Conservation (phyloP, 257 asterid species). For the Nicotiana tomentosiformis region DNA sequence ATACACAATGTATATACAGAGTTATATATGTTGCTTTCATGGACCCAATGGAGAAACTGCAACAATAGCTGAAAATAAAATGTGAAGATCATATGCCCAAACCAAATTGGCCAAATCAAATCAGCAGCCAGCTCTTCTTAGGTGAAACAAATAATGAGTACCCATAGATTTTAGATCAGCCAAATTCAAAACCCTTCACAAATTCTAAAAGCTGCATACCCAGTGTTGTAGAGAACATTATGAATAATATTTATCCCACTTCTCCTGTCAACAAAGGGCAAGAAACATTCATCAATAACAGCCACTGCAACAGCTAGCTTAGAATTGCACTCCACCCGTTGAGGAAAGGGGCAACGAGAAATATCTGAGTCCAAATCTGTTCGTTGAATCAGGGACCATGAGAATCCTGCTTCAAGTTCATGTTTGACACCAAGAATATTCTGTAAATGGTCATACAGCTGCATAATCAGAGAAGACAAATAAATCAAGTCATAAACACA, state of each 20-base stretch:
- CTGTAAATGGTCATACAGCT: conserved; percentile 74
- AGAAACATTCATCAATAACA: conserved; percentile 92
- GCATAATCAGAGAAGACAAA: conserved; percentile 12
- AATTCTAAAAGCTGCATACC: conserved; percentile 9
- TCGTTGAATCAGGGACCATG: conserved; percentile 51
- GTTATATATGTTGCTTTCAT: not conserved
- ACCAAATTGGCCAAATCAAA: not conserved
- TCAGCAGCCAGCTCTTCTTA: not conserved
- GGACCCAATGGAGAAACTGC: not conserved
- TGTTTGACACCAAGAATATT: conserved; percentile 76
- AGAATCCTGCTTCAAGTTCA: conserved; percentile 15
- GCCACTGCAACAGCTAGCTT: conserved; percentile 86
- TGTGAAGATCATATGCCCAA: not conserved
- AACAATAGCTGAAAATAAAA: not conserved
- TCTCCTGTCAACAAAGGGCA: conserved; percentile 84
- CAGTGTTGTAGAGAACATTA: conserved; percentile 15
- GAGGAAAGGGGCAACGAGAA: conserved; percentile 2
- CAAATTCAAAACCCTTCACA: not conserved
- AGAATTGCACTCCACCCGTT: conserved; percentile 44
- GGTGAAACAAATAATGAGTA: not conserved
- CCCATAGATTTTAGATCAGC: not conserved
- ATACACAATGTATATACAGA: not conserved
- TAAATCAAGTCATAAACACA: not conserved
- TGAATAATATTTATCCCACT: conserved; percentile 71
- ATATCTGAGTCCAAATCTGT: conserved; percentile 57